These are phyloP conservation scores for Camellia granthamiana DNA, from an alignment of 148 eudicot species.

Conservation along the genomic window DNA sequence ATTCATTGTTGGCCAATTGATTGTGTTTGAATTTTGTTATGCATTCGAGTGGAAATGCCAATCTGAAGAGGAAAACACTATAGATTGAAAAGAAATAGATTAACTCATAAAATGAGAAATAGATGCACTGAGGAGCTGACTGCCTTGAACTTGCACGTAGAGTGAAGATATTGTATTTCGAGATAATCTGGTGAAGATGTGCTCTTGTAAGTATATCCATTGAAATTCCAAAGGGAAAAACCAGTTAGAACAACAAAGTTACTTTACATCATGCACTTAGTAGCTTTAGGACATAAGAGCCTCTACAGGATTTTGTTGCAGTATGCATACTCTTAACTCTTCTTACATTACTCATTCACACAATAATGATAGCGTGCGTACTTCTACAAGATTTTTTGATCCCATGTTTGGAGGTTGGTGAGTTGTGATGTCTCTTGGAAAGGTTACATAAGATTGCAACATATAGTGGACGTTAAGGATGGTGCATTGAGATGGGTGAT, in stretches of 20 bases:
- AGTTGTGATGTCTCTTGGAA: not conserved
- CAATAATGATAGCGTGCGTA: not conserved
- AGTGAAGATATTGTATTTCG: not conserved
- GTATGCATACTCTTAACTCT: not conserved
- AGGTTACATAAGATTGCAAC: too few relatives aligned
- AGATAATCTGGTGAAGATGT: not conserved
- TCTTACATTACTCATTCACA: not conserved
- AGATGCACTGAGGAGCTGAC: slow-evolving; percentile 4
- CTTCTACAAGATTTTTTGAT: not conserved
- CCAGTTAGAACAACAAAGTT: not conserved
- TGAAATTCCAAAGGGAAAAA: not conserved
- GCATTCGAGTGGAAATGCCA: not conserved
- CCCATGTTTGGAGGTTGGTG: not conserved
- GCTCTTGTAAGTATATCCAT: not conserved
- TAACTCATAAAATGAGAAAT: not conserved
- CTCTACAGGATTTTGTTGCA: not conserved
- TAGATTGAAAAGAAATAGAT: not conserved
- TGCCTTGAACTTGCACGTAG: not conserved
- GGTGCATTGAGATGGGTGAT: too few relatives aligned
- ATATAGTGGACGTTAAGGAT: too few relatives aligned
- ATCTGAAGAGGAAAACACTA: not conserved
- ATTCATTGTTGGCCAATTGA: not conserved
- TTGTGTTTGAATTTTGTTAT: not conserved
- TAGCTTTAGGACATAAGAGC: not conserved
- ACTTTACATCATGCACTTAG: not conserved